Percentiles rank a stretch among this genome's conserved stretches.
These are phyloP conservation scores for Lenzites betulinus DNA, from an alignment of 768 basidiomycete species.

Conservation along the genomic window DNA sequence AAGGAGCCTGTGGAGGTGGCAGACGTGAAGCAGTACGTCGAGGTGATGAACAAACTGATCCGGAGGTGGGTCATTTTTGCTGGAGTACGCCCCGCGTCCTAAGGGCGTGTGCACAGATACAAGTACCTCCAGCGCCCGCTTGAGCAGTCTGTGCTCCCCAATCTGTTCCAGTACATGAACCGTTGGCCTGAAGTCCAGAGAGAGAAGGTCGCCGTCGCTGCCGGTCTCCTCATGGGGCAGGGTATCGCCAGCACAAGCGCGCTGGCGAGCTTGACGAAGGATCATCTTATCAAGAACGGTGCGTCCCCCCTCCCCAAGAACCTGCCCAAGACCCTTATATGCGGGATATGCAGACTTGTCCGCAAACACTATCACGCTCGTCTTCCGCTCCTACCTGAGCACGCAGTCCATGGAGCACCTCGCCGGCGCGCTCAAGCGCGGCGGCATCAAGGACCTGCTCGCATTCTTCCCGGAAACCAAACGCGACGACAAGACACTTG, in stretches of 20 bases:
- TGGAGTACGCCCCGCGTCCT: background rate
- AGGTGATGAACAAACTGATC: slow-evolving; percentile 94
- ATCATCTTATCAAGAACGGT: slow-evolving; percentile 97
- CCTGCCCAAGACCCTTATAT: slow-evolving; percentile 4
- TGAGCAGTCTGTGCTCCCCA: slow-evolving; percentile 80
- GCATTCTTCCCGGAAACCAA: slow-evolving; percentile 87
- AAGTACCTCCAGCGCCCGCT: slow-evolving; percentile 99
- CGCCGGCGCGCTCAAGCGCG: slow-evolving; percentile 75
- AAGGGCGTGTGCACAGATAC: slow-evolving; percentile 58
- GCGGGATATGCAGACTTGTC: slow-evolving; percentile 64
- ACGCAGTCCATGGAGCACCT: slow-evolving; percentile 92
- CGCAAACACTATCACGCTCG: slow-evolving; percentile 68
- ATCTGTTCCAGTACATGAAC: slow-evolving; percentile 85
- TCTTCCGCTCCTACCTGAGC: slow-evolving; percentile 80
- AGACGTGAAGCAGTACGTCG: slow-evolving; percentile 91
- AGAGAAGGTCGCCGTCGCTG: slow-evolving; percentile 81
- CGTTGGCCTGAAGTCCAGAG: slow-evolving; percentile 78
- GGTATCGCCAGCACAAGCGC: slow-evolving; percentile 78
- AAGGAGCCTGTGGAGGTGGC: slow-evolving; percentile 76
- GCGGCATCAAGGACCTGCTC: slow-evolving; percentile 83
- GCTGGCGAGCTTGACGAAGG: slow-evolving; percentile 83
- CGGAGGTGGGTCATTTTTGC: slow-evolving; percentile 59
- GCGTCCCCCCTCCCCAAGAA: slow-evolving; percentile 16
- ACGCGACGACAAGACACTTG: slow-evolving; percentile 70
- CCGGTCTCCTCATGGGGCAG: slow-evolving; percentile 82